Base-by-base conservation (phyloP, 2,329 filamentous ascomycete species). In the Westerdykella sp. region DNA sequence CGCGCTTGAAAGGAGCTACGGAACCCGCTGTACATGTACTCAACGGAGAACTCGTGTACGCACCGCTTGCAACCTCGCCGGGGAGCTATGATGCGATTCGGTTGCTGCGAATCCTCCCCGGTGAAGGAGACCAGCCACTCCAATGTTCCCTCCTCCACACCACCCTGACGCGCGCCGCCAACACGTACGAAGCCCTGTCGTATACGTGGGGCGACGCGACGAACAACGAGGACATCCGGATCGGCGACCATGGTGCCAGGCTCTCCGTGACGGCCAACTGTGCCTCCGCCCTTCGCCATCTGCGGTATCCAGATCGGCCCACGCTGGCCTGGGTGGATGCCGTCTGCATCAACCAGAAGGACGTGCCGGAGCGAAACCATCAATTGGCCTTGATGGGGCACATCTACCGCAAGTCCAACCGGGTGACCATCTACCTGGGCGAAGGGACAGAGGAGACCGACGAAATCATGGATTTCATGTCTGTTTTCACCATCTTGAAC, bases 381-480 rank as follows among this genome's bases (percentile, higher is more conserved):
- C 48, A 51, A 34, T 41, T 51, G 2, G 14, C 5, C 18, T 35
- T 45, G 5, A 51, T 51, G 48, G 35, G 34, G 2, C 25, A 43
- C 31, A 47, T 51, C 6, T 51, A 47, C 39, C 37, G 23, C 7
- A 22, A 14, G 18, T 46, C 48, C n/a, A 22, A 41, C 7, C 30
- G 34, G 23, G 46, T 48, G n/a, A 16, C 48, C 12, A 43, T 42
- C 10, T 50, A 43, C 42, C 40, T 50, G 4, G 44, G 47, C 5
- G n/a, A 36, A 14, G 30, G 18, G n/a, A 15, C 34, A 1, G 21
- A 38, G 11, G 34, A 42, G n/a, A 35, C 32, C 9, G 10, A 40
- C 13, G 11, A 5, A 7, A 14, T 28, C 13, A 16, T 47, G 23
- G 23, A 37, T 6, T 22, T 22, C 22, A 12, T 46, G 9, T 40